Evolutionary conservation across 2,329 filamentous ascomycete species (phyloP).

Genomic region (Fusarium tricinctum): DNA sequence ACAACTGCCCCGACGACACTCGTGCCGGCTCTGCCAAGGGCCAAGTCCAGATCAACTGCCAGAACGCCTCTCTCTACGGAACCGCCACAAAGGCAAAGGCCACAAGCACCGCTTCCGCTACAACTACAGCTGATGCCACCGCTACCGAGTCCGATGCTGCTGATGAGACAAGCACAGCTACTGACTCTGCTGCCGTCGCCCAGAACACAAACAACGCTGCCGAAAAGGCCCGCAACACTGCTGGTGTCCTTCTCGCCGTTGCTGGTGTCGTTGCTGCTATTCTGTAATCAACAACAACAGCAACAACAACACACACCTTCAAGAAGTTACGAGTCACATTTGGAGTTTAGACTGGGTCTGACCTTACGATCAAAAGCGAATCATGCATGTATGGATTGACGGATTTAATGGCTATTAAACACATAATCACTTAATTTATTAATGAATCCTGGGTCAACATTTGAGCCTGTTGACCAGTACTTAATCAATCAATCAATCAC

Average conservation of each 20-base stretch:
- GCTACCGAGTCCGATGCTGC: conserved; percentile 40
- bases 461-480: neutral
- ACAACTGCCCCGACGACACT: conserved; percentile 68
- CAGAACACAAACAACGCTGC: conserved; percentile 49
- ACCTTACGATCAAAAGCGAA: conserved; percentile 25
- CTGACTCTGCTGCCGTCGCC: conserved; percentile 38
- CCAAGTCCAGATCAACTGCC: conserved; percentile 62
- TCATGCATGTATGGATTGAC: conserved; percentile 17
- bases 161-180: conserved; percentile 36
- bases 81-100: conserved; percentile 51
- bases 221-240: conserved; percentile 52
- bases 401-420: conserved; percentile 25
- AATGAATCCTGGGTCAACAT: conserved; percentile 29
- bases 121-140: conserved; percentile 35
- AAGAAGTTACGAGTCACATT: conserved; percentile 18
- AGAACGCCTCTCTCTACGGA: conserved; percentile 60
- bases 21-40: conserved; percentile 53
- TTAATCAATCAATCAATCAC: neutral
- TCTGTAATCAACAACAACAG: conserved; percentile 48
- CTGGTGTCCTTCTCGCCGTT: conserved; percentile 55
- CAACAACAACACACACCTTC: neutral
- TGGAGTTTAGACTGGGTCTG: conserved; percentile 25
- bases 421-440: conserved; percentile 47
- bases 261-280: conserved; percentile 57
- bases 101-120: conserved; percentile 45